phyloP scores from a whole-genome alignment of 768 basidiomycete genomes.

The Mycena floridula region DNA sequence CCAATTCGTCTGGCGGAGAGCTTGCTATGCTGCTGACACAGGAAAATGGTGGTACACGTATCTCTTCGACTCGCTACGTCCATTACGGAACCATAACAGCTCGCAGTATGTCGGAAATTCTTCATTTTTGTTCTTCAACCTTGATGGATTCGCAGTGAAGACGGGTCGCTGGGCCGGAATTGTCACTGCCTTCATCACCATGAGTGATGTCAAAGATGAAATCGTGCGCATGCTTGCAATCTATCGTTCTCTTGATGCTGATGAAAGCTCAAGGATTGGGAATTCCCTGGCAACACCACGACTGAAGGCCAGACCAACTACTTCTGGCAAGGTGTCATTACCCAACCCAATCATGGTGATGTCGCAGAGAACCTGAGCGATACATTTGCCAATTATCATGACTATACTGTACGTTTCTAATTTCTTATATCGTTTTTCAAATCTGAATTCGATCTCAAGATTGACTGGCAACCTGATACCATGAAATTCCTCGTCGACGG shows the following conservation, averaged over 20 bases:
- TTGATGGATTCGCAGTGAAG: slow-evolving; percentile 46
- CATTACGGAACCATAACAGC: slow-evolving; percentile 77
- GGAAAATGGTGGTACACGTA: slow-evolving; percentile 68
- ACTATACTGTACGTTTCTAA: slow-evolving; percentile 54
- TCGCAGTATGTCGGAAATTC: slow-evolving; percentile 36
- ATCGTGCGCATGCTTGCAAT: no score
- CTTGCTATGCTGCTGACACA: slow-evolving; percentile 65
- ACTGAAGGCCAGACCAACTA: slow-evolving; percentile 72
- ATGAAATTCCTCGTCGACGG: slow-evolving; percentile 70
- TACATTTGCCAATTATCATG: slow-evolving; percentile 67
- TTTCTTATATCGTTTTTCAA: neutral
- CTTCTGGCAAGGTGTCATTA: slow-evolving; percentile 71
- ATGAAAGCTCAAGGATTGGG: no score
- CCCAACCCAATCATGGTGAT: no score
- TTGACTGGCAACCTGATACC: slow-evolving; percentile 73
- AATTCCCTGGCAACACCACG: slow-evolving; percentile 62
- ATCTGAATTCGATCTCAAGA: slow-evolving; percentile 29
- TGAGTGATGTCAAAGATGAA: slow-evolving; percentile 80
- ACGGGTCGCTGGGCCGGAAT: slow-evolving; percentile 77
- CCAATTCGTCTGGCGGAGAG: slow-evolving; percentile 56
- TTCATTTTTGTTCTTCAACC: neutral
- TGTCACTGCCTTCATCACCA: slow-evolving; percentile 77
- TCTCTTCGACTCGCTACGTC: slow-evolving; percentile 76
- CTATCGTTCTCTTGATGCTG: no score
- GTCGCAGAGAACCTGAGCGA: slow-evolving; percentile 46